These are phyloP conservation scores for Silene conica DNA, from an alignment of 148 eudicot genomes.

Conservation along the genomic window DNA sequence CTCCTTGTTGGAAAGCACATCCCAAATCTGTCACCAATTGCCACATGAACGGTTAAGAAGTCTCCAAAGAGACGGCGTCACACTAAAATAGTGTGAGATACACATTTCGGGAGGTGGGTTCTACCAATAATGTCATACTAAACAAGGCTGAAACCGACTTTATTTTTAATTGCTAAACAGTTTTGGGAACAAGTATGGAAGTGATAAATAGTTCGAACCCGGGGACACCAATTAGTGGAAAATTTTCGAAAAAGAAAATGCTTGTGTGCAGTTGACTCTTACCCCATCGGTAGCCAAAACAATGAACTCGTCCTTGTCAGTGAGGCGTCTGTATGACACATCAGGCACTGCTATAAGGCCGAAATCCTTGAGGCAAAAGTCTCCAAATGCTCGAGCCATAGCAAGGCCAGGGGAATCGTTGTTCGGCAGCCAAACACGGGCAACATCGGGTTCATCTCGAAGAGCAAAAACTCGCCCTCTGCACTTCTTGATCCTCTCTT, in stretches of 20 bases:
- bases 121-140: too few species aligned
- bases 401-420: conserved; percentile 88
- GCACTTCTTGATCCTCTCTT: conserved; percentile 75
- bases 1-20: conserved; percentile 82
- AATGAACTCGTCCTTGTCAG: conserved; percentile 74
- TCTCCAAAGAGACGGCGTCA: too few species aligned
- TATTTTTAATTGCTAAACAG: not conserved
- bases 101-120: too few species aligned
- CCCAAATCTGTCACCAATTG: conserved; percentile 59
- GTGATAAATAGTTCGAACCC: too few species aligned
- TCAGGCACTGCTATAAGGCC: conserved; percentile 90
- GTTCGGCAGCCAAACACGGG: conserved; percentile 88
- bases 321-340: conserved; percentile 50
- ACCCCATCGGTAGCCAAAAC: conserved; percentile 94
- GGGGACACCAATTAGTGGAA: not conserved
- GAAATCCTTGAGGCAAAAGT: conserved; percentile 85
- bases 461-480: conserved; percentile 88
- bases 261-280: conserved; percentile 12
- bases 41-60: not conserved
- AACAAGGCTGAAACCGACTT: too few species aligned
- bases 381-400: conserved; percentile 97
- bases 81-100: too few species aligned
- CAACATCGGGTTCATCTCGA: conserved; percentile 83
- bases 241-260: not conserved
- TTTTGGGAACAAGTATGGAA: not conserved